Evolutionary conservation across 1,284 basidiomycete genomes (phyloP).

Genomic region (Malassezia caprae): DNA sequence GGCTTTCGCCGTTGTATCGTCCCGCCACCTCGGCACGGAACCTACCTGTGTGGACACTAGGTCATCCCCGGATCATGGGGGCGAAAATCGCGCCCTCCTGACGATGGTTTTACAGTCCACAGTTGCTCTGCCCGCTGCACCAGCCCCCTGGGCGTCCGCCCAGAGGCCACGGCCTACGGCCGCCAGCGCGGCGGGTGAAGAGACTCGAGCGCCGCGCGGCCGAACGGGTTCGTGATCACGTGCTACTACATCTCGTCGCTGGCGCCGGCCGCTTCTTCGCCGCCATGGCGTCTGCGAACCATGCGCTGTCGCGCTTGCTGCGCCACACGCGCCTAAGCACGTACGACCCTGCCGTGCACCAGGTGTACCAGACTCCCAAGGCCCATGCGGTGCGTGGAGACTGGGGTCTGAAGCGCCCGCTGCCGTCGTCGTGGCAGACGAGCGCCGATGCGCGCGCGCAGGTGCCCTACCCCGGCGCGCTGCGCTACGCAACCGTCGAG

Average conservation of each 20-base stretch:
- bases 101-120: slow-evolving; percentile 22
- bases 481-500: slow-evolving; percentile 33
- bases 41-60: slow-evolving; percentile 17
- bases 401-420: slow-evolving; percentile 39
- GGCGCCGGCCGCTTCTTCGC: neutral
- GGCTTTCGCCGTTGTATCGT: neutral
- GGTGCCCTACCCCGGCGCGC: slow-evolving; percentile 21
- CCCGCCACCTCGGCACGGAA: neutral
- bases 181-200: slow-evolving; percentile 1
- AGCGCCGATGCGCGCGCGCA: slow-evolving; percentile 26
- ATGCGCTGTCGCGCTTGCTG: slow-evolving; percentile 28
- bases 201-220: neutral
- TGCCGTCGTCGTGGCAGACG: slow-evolving; percentile 30
- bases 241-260: neutral
- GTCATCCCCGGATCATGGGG: slow-evolving; percentile 22
- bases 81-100: slow-evolving; percentile 14
- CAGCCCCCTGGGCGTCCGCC: neutral
- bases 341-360: slow-evolving; percentile 31
- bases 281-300: neutral
- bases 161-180: neutral
- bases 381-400: slow-evolving; percentile 38
- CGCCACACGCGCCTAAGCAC: slow-evolving; percentile 29
- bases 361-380: slow-evolving; percentile 37
- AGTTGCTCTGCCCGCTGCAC: slow-evolving; percentile 7
- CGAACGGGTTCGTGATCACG: neutral